Evolutionary conservation across 2,329 filamentous ascomycete genomes (phyloP).

Genomic region (Microdochium paspali): DNA sequence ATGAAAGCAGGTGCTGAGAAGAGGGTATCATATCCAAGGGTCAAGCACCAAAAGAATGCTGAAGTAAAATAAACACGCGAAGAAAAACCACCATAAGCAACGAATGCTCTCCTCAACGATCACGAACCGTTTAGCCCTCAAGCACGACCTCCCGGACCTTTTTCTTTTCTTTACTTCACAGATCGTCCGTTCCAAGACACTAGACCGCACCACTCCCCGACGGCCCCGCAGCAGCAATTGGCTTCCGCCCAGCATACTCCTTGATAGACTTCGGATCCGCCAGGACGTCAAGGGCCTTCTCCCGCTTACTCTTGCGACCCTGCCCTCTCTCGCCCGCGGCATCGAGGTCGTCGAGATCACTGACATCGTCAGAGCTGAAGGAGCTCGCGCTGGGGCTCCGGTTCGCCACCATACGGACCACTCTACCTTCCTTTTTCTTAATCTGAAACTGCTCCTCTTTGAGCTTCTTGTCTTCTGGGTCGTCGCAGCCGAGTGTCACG

Average conservation of each 20-base stretch:
- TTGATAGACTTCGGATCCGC: conserved; percentile 30
- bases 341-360: conserved; percentile 37
- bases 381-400: conserved; percentile 37
- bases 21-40: not conserved
- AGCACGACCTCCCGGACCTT: too few relatives aligned
- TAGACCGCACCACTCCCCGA: not conserved
- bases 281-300: conserved; percentile 39
- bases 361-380: conserved; percentile 44
- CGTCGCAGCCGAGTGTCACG: conserved; percentile 68
- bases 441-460: conserved; percentile 66
- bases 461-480: conserved; percentile 61
- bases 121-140: too few relatives aligned
- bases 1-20: not conserved
- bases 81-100: not conserved
- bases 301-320: conserved; percentile 42
- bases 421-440: conserved; percentile 56
- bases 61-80: not conserved
- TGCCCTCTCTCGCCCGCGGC: conserved; percentile 21
- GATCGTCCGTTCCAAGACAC: too few relatives aligned
- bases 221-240: not conserved
- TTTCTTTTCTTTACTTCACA: too few relatives aligned
- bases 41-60: not conserved
- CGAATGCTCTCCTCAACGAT: not conserved
- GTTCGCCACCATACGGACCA: conserved; percentile 47
- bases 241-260: not conserved